Base-by-base conservation (phyloP, 345 rosid genomes). In the Salix dunnii region DNA sequence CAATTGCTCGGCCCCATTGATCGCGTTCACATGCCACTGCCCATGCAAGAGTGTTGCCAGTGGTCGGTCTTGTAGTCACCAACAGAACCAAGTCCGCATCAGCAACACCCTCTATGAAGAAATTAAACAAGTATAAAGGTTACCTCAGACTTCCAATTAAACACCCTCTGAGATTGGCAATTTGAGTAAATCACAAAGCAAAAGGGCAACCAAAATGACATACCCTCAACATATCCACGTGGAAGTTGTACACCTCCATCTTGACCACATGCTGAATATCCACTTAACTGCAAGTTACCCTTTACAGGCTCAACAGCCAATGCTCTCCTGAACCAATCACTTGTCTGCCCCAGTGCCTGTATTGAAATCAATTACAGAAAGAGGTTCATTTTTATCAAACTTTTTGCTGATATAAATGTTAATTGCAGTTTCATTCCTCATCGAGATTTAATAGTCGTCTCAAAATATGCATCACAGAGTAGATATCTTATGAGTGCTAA, bases 201-300 rank as follows among this genome's bases (percentile, higher is more conserved):
- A 58, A 16, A 46, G 42, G 33, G 67, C 67, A 77, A 77, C 65
- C 63, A 31, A 49, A 67, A 74, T 21, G 68, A 81, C 36, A 81
- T 90, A 93, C 99, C 98, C 87, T 92, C 98, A 33, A 96, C 92
- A 70, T 93, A 96, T 88, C 85, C 90, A 27, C 86, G 97, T 64
- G 99, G 99, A 85, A 96, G 96, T 80, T 92, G 99, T 62, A 96
- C 99, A 38, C 99, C 99, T 51, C 99, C 99, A 86, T 96, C 99
- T 86, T 96, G 99, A 35, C 99, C 99, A 81, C 99, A 96, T 2
- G 99, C 99, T 71, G 99, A 96, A 81, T 96, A 96, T 81, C 99
- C 99, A 89, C 99, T 96, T 74, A 96, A 85, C 74, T 97, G 93
- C 85, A 96, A 85, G 79, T 92, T 91, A 76, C 99, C 99, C 81